Evolutionary conservation across 495 filamentous ascomycete species (phyloP).

Genomic region (Hamigera avellanea): DNA sequence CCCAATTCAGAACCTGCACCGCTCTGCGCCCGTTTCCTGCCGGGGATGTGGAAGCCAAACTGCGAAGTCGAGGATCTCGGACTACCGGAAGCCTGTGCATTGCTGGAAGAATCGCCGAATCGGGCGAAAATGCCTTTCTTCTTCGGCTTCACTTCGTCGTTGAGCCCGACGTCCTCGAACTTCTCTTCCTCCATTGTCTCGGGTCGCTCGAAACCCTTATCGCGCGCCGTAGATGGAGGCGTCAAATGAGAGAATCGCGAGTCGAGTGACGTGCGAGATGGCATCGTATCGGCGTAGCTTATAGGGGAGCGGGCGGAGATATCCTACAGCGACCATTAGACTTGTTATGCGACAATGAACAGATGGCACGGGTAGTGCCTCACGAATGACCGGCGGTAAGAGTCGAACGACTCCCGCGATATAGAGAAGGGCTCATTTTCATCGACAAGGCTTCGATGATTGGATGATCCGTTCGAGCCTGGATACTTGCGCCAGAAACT

Average conservation of each 20-base stretch:
- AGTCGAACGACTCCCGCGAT: slow-evolving; percentile 95
- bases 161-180: slow-evolving; percentile 87
- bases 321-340: slow-evolving; percentile 58
- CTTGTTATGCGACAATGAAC: background rate
- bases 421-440: slow-evolving; percentile 94
- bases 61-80: slow-evolving; percentile 38
- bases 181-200: slow-evolving; percentile 57
- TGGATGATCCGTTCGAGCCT: slow-evolving; percentile 53
- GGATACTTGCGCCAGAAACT: slow-evolving; percentile 72
- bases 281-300: slow-evolving; percentile 38
- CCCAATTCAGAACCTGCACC: slow-evolving; percentile 60
- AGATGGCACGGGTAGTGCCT: slow-evolving; percentile 16
- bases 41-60: slow-evolving; percentile 53
- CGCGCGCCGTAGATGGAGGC: slow-evolving; percentile 39
- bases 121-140: slow-evolving; percentile 77
- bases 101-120: slow-evolving; percentile 53
- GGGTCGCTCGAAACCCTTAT: slow-evolving; percentile 39
- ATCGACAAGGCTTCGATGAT: slow-evolving; percentile 53
- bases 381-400: slow-evolving; percentile 93
- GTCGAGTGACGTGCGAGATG: slow-evolving; percentile 70
- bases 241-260: slow-evolving; percentile 47
- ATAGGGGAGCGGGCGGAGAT: slow-evolving; percentile 84
- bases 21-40: slow-evolving; percentile 64
- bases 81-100: slow-evolving; percentile 26
- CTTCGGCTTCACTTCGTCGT: slow-evolving; percentile 64